Base-by-base conservation (phyloP, 176 grass and related monocot genomes). In the Ampelocalamus luodianensis region DNA sequence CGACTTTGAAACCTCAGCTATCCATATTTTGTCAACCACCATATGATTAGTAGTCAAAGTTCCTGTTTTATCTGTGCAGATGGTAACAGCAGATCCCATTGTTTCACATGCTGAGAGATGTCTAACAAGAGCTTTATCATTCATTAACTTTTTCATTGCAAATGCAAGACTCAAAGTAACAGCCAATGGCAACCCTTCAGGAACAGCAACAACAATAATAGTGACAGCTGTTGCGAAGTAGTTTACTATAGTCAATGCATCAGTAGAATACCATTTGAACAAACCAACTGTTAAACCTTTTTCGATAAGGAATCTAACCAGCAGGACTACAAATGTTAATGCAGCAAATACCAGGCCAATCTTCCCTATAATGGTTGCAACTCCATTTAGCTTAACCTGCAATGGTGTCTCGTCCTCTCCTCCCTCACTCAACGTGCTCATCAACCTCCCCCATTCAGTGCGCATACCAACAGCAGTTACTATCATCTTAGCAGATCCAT, bases 81-180 rank as follows among this genome's bases (percentile, higher is more conserved):
- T 98, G 76, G 89, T 93, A 85, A 88, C 87, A 71, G 89, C 91
- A 68, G 93, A 98, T 66, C 91, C 93, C 96, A 98, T 95, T 75
- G 96, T 98, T 77, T 98, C 96, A 74, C 96, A 98, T 60, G 93
- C 89, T 74, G 96, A 89, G 78, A 95, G 78, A 79, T 98, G 96
- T 49, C 93, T 84, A 48, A 98, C 93, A 72, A 98, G 91, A 64
- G 96, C 96, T 87, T 94, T 98, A 48, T 98, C 93, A 68, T 92
- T 68, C 96, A 98, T 98, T 83, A 98, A 84, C 72, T 98, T 92
- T 76, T 98, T 98, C 96, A 98, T 98, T 54, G 96, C 96, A 92
- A 94, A 98, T 69, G 96, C 96, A 82, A 98, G 96, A 87, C 96
- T 98, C 77, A 95, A 82, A 78, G 95, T 98, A 69, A 98, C 95